These are phyloP conservation scores for Arachis monticola DNA, from an alignment of 331 rosid species.

Conservation along the genomic window DNA sequence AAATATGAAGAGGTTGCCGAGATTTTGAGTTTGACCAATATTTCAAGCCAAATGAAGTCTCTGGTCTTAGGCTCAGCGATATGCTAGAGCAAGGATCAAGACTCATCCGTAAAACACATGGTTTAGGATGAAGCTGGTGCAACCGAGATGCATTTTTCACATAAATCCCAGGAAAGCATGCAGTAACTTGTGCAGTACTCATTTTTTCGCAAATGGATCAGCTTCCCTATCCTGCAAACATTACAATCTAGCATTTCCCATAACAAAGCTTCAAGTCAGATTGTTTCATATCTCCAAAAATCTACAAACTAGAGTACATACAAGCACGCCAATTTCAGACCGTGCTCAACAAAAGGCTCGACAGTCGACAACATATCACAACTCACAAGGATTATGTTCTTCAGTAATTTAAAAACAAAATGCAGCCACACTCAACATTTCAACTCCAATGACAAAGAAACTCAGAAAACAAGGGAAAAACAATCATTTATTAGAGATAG, in stretches of 20 bases:
- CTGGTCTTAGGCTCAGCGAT: background rate
- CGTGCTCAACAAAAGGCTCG: background rate
- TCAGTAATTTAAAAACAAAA: background rate
- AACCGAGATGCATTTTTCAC: conserved; percentile 39
- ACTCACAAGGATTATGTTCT: background rate
- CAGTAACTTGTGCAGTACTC: conserved; percentile 46
- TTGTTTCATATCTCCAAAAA: conserved; percentile 7
- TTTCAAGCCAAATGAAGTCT: conserved; percentile 33
- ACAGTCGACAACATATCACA: background rate
- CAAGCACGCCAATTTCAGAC: background rate
- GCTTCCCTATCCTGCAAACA: conserved; percentile 37
- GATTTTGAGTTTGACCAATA: conserved; percentile 20
- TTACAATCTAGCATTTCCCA: conserved; percentile 36
- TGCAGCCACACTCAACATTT: background rate
- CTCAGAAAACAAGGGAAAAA: background rate
- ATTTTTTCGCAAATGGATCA: conserved; percentile 42
- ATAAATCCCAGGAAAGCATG: conserved; percentile 39
- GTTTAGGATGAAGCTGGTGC: conserved; percentile 18
- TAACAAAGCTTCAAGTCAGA: conserved; percentile 27
- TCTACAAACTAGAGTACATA: background rate
- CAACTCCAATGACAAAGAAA: background rate
- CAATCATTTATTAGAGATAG: background rate
- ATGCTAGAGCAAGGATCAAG: background rate
- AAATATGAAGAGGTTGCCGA: conserved; percentile 43
- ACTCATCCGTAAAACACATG: conserved; percentile 18